Conservation (phyloP, 306 rosid species). For the Casuarina cunninghamiana region DNA sequence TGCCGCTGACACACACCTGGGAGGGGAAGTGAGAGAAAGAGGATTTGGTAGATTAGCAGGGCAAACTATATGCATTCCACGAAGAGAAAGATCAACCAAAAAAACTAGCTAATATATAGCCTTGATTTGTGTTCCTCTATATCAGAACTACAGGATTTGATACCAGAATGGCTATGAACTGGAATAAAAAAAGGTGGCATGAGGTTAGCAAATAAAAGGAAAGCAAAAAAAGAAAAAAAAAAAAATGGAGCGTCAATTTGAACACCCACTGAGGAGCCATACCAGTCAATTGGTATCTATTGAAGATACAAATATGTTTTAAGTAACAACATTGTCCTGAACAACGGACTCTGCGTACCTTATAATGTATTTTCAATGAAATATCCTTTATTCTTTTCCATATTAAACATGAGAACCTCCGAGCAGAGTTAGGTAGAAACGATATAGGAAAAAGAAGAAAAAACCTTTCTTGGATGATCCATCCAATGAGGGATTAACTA, state of each 20-base stretch:
- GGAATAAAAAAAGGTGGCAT: background rate
- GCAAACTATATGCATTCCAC: background rate
- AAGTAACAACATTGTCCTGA: background rate
- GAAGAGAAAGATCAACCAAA: background rate
- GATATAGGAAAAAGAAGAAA: background rate
- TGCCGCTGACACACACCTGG: background rate
- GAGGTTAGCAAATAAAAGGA: background rate
- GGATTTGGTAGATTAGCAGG: background rate
- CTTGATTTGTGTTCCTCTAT: background rate
- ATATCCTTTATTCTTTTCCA: too few relatives aligned
- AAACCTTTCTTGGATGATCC: conserved; percentile 47
- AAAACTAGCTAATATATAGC: background rate
- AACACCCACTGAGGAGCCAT: background rate
- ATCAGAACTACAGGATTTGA: background rate
- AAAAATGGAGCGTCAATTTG: background rate
- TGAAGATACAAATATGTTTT: background rate
- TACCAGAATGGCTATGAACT: background rate
- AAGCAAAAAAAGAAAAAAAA: too few relatives aligned
- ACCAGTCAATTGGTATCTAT: background rate
- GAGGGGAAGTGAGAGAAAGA: background rate
- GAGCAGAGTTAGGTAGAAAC: background rate
- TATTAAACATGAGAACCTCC: background rate
- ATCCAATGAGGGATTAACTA: conserved; percentile 15
- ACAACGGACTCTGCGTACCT: background rate
- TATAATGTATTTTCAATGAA: background rate